Base-by-base conservation (phyloP, 495 filamentous ascomycete genomes). In the Lichina pygmaea region DNA sequence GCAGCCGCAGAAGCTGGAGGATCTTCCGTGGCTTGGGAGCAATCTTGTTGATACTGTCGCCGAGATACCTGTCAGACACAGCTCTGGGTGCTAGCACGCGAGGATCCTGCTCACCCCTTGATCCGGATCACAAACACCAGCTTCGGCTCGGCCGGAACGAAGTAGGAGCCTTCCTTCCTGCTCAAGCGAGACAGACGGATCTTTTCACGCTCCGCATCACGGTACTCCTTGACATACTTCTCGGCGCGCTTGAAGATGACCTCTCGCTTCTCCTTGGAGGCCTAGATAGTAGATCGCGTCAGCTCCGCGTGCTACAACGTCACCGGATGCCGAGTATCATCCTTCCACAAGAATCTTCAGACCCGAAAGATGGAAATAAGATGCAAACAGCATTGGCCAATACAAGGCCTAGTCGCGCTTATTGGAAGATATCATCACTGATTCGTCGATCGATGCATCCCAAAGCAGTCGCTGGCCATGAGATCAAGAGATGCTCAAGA, bases 201-300 rank as follows among this genome's bases (percentile, higher is more conserved):
- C 77, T 91, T 89, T 76, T 97, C 91, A 53, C 85, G 84, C 80
- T 95, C 91, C 45, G 72, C 77, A 58, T 92, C 82, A 52, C 89
- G 86, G 76, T 97, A 97, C 68, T 95, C 89, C 71, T 91, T 85
- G 55, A 95, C 82, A 68, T 95, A 97, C 66, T 84, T 82, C 73
- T 97, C 89, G 57, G 91, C 89, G 63, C 91, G 89, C 77, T 94
- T 93, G 81, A 97, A 97, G 78, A 95, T 91, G 56, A 83, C 78
- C 49, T 68, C 68, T 60, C 89, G 84, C 80, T 93, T 94, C 70
- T 89, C 75, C 73, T 94, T 95, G 73, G 78, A 82, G 65, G 76
- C 75, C 86, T 97, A 58, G 24, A 24, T 4, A 54, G 33, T 40
- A 39, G 51, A 49, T 47, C 47, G 44, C 49, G 64, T 73, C 53